Evolutionary conservation across 805 yeast genomes (phyloP).

Genomic region (Geotrichum ghanense): DNA sequence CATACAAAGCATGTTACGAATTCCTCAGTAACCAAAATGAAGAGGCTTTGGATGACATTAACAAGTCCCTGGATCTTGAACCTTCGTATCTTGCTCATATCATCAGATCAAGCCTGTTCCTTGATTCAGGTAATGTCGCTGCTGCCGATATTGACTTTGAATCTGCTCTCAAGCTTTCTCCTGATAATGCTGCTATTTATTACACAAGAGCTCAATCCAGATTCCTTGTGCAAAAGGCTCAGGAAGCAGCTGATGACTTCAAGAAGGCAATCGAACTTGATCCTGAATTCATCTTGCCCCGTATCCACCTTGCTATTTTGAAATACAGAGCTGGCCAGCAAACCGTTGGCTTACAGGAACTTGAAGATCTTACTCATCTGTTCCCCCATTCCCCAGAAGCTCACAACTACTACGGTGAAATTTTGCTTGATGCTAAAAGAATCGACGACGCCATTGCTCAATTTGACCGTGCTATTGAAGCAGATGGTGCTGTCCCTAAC

Average conservation of each 20-base stretch:
- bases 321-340: slow-evolving; percentile 64
- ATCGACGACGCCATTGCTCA: slow-evolving; percentile 62
- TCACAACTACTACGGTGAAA: slow-evolving; percentile 93
- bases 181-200: slow-evolving; percentile 68
- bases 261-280: slow-evolving; percentile 64
- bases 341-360: slow-evolving; percentile 50
- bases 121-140: slow-evolving; percentile 59
- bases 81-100: slow-evolving; percentile 74
- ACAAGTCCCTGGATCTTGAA: slow-evolving; percentile 48
- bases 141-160: slow-evolving; percentile 59
- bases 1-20: slow-evolving; percentile 70
- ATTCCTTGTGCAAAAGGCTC: slow-evolving; percentile 67
- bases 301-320: slow-evolving; percentile 87
- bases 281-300: slow-evolving; percentile 68
- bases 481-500: slow-evolving; percentile 45
- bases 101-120: slow-evolving; percentile 68
- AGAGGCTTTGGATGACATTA: slow-evolving; percentile 51
- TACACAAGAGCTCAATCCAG: slow-evolving; percentile 91
- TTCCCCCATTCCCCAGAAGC: slow-evolving; percentile 86
- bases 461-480: slow-evolving; percentile 74
- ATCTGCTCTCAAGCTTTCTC: slow-evolving; percentile 55
- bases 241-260: slow-evolving; percentile 63
- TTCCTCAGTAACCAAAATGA: slow-evolving; percentile 69
- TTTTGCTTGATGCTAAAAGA: slow-evolving; percentile 72
- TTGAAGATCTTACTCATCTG: slow-evolving; percentile 39